Base-by-base conservation (phyloP, 768 basidiomycete species). In the Lyophyllum decastes region DNA sequence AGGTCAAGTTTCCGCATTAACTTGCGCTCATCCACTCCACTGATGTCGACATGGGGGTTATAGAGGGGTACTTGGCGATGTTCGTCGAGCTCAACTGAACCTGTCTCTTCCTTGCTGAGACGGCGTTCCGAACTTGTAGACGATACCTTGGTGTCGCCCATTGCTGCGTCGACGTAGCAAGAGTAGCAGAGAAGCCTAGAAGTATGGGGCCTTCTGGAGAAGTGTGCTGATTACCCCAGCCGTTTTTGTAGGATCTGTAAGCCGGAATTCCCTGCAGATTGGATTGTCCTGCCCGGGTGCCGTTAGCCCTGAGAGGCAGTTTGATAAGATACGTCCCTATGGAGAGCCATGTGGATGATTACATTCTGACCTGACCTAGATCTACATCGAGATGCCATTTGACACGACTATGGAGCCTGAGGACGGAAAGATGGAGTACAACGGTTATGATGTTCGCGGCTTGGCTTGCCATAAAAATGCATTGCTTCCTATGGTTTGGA, bases 1-100 rank as follows among this genome's bases (percentile, higher is more conserved):
- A 77, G 62, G 70, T 89, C 88, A 47, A 91, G 79, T 72, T 89
- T 92, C 64, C 89, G 76, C 59, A 92, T 66, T 59, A 92, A 68
- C 67, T 83, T 86, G 55, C 81, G 81, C 70, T 90, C 90, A 66
- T 92, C 82, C 48, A 92, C 73, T 10, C 73, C 77, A 58, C 82
- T 85, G 25, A 79, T 71, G 67, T 89, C 88, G 56, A 87, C 64
- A 46, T 82, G 73, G n/a, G 80, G 69, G 62, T 79, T 79, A 62
- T 76, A 81, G 43, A 78, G 43, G 19, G 72, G 57, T 10, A 54
- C 58, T 52, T 64, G 60, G 10, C 44, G 49, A 47, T 67, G 58
- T 47, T 69, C 69, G 17, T 61, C 57, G 26, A 49, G 49, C 30
- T 66, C 65, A 21, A 68, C 59, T n/a, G 73, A 71, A 4, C 65